Evolutionary conservation across 192 early-diverging fungal species (phyloP), one percentile per base, ranked within the genome.

Genomic region (Kappamyces sp.): DNA sequence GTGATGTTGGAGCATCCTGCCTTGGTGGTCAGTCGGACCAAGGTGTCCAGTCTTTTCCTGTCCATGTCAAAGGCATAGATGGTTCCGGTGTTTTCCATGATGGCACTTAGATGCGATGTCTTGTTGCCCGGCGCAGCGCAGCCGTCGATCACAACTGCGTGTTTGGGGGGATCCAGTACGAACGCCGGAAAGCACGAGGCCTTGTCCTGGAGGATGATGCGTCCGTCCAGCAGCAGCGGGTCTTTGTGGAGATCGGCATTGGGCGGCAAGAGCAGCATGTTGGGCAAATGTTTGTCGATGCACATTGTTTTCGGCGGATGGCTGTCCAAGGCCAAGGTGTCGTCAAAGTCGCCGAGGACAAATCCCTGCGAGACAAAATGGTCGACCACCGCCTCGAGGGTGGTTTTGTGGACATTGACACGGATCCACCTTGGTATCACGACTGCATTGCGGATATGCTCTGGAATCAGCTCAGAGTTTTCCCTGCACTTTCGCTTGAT

Each of bases 71-170:
- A 94, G 0, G 96, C 96, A 70, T 77, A 88, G 45, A 99, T 89
- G 36, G 67, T 79, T 8, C 93, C 96, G 5, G 78, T 77, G 54
- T 94, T 93, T 36, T 78, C 76, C 87, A 97, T 90, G 31, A 93
- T 72, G 54, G 89, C 88, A 3, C 86, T 85, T 50, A 99, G 71
- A 64, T 97, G 94, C 47, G 89, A 89, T 3, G 96, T 99, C 66
- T 99, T 99, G 74, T 99, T 99, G 86, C 89, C 89, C 4, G 89
- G 90, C 0, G 88, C 91, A 9, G 96, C 96, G 66, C 94, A 99
- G 5, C 86, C 91, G 65, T 99, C 96, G 45, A 99, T 89, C 1
- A 85, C 89, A 60, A 84, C 72, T 0, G 81, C 52, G 40, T 66
- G 61, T 36, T 34, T 11, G 9, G 75, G 70, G 0, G 92, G 85